phyloP scores from a whole-genome alignment of 1,284 basidiomycete species.

The Tranzscheliella williamsii region DNA sequence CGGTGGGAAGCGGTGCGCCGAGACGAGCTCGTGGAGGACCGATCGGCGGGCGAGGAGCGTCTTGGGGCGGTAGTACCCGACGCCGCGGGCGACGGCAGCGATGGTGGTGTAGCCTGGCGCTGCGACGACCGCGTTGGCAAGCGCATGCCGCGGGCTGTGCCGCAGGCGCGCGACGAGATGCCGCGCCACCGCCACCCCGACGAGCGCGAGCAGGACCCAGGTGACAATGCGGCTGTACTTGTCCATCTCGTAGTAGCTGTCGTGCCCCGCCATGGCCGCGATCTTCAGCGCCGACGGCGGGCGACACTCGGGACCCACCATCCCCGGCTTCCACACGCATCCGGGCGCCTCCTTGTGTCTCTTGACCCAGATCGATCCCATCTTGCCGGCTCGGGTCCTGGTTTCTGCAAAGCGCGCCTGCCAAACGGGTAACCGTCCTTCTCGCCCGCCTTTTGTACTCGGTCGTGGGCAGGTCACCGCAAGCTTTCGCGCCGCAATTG shows the following conservation, averaged over 20 bases:
- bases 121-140: conserved; percentile 6
- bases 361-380: conserved; percentile 1
- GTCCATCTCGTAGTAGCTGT: conserved; percentile 72
- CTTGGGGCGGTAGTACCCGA: conserved; percentile 35
- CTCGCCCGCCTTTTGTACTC: no score
- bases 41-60: conserved; percentile 15
- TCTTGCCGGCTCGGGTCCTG: no score
- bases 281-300: conserved; percentile 26
- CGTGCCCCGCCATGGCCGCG: conserved; percentile 33
- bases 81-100: conserved; percentile 14
- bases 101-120: conserved; percentile 11
- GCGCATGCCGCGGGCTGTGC: conserved; percentile 1
- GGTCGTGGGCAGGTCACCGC: no score
- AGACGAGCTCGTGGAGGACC: conserved; percentile 11
- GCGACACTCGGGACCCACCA: conserved; percentile 32
- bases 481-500: no score
- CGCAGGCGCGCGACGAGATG: conserved; percentile 9
- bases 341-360: conserved; percentile 30
- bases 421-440: no score
- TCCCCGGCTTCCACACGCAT: conserved; percentile 36
- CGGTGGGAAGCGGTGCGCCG: conserved; percentile 27
- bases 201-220: conserved; percentile 21
- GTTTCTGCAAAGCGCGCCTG: no score
- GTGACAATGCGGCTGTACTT: conserved; percentile 87
- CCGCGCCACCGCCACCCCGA: conserved; percentile 19